A percentile compares a stretch with the other conserved stretches of the same genome.
Conservation (phyloP, 495 filamentous ascomycete species). For the Podospora didyma region DNA sequence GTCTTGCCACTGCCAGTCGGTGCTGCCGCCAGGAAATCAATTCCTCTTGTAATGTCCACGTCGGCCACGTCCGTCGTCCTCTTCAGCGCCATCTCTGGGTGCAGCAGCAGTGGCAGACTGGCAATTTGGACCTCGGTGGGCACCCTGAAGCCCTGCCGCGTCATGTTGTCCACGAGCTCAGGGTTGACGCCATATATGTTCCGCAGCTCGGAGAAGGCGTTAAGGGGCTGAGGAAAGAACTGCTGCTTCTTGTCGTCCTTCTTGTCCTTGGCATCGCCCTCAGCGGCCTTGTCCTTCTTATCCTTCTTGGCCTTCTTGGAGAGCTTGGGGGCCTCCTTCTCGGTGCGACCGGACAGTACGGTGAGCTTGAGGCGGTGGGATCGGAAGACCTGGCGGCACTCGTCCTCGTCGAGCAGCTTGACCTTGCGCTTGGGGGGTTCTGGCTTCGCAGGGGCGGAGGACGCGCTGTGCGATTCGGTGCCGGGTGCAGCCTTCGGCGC, state of each 20-base stretch:
- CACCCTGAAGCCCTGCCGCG: conserved; percentile 72
- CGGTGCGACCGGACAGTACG: conserved; percentile 45
- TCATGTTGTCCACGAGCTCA: conserved; percentile 73
- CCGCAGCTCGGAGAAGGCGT: conserved; percentile 69
- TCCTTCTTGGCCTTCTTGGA: conserved; percentile 41
- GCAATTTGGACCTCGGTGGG: conserved; percentile 95
- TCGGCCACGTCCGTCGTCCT: conserved; percentile 21
- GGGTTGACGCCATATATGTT: conserved; percentile 64
- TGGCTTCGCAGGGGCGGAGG: conserved; percentile 1
- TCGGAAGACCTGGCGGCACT: conserved; percentile 69
- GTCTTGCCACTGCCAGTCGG: conserved; percentile 99
- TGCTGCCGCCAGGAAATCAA: conserved; percentile 82
- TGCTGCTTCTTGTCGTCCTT: conserved; percentile 41
- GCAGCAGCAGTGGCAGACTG: conserved; percentile 72
- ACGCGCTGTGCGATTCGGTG: conserved; percentile 12
- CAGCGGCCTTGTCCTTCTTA: conserved; percentile 43
- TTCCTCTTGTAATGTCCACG: conserved; percentile 21
- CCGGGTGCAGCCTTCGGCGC: conserved; percentile 28
- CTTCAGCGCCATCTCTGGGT: conserved; percentile 39
- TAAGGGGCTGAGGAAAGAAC: conserved; percentile 72
- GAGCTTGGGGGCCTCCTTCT: conserved; percentile 24
- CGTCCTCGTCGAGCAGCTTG: conserved; percentile 52
- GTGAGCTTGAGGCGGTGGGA: conserved; percentile 86
- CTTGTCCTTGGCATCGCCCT: conserved; percentile 22
- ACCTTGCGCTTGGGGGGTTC: conserved; percentile 26